A percentile compares a stretch with the other conserved stretches of the same genome.
Evolutionary conservation across 345 rosid species (phyloP).

Genomic region (Gossypium bickii): DNA sequence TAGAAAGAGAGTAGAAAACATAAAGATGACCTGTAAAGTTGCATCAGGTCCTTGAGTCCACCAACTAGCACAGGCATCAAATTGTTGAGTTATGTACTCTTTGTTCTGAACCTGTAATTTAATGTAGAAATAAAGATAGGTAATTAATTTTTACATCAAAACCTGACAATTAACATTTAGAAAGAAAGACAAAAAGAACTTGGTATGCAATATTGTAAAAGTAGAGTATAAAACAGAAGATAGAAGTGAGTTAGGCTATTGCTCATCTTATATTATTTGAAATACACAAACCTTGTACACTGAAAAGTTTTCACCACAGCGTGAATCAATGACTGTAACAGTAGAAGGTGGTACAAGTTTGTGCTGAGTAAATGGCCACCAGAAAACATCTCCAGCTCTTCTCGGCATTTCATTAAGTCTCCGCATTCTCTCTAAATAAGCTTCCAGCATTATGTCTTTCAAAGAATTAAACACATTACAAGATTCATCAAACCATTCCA

Average conservation of each 20-base stretch:
- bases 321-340: constrained; percentile 87
- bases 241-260: not conserved
- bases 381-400: constrained; percentile 67
- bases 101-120: constrained; percentile 37
- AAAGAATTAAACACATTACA: constrained; percentile 46
- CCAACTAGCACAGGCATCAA: constrained; percentile 99
- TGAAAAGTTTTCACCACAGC: constrained; percentile 85
- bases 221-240: not conserved
- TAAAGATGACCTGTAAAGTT: constrained; percentile 68
- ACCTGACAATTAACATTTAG: not conserved
- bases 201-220: not conserved
- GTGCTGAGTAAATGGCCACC: constrained; percentile 99
- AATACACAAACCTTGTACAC: constrained; percentile 62
- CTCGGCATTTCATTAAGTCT: constrained; percentile 62
- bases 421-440: constrained; percentile 55
- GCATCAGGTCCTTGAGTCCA: constrained; percentile 99
- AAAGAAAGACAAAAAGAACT: not conserved
- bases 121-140: constrained; percentile 2
- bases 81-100: constrained; percentile 56
- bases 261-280: not conserved
- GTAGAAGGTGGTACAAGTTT: constrained; percentile 54
- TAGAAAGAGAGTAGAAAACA: constrained; percentile 13
- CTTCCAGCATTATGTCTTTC: constrained; percentile 52
- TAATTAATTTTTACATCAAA: constrained; percentile 4
- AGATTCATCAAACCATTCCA: constrained; percentile 76